These are phyloP conservation scores for Aristolochia contorta DNA, from an alignment of 164 flowering plant genomes.

Conservation along the genomic window DNA sequence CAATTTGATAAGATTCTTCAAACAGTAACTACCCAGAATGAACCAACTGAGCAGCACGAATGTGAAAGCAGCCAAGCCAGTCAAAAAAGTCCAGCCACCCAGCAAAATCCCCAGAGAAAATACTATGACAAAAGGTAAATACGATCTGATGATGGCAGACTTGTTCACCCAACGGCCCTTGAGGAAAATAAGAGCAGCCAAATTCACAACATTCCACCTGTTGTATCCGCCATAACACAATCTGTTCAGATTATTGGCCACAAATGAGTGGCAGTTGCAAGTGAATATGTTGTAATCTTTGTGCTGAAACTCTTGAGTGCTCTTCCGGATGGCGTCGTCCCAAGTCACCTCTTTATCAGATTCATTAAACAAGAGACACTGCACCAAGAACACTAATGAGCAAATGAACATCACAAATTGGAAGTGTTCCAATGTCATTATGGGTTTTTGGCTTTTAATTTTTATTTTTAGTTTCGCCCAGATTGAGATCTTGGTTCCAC, in stretches of 20 bases:
- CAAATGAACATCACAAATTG: background rate
- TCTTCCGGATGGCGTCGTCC: slow-evolving; percentile 66
- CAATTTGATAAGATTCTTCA: slow-evolving; percentile 58
- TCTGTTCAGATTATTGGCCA: slow-evolving; percentile 74
- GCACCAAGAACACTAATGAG: slow-evolving; percentile 10
- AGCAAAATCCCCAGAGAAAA: slow-evolving; percentile 39
- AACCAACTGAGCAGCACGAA: slow-evolving; percentile 71
- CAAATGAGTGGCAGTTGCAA: slow-evolving; percentile 96
- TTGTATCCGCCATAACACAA: slow-evolving; percentile 41
- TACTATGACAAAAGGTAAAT: slow-evolving; percentile 57
- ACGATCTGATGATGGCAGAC: slow-evolving; percentile 33
- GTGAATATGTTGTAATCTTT: slow-evolving; percentile 68
- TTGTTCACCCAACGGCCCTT: slow-evolving; percentile 76
- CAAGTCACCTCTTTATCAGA: slow-evolving; percentile 34
- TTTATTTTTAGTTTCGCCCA: too few species aligned
- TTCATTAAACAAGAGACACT: slow-evolving; percentile 36
- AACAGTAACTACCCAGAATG: slow-evolving; percentile 64
- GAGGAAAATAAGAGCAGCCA: slow-evolving; percentile 62
- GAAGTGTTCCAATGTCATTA: too few species aligned
- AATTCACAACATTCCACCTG: slow-evolving; percentile 86
- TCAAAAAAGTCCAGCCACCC: slow-evolving; percentile 53
- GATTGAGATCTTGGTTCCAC: too few species aligned
- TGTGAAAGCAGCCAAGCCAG: slow-evolving; percentile 34
- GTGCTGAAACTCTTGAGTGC: slow-evolving; percentile 89
- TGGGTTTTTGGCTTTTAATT: too few species aligned